phyloP scores from a whole-genome alignment of 2,329 filamentous ascomycete species.

The Talaromyces rugulosus region DNA sequence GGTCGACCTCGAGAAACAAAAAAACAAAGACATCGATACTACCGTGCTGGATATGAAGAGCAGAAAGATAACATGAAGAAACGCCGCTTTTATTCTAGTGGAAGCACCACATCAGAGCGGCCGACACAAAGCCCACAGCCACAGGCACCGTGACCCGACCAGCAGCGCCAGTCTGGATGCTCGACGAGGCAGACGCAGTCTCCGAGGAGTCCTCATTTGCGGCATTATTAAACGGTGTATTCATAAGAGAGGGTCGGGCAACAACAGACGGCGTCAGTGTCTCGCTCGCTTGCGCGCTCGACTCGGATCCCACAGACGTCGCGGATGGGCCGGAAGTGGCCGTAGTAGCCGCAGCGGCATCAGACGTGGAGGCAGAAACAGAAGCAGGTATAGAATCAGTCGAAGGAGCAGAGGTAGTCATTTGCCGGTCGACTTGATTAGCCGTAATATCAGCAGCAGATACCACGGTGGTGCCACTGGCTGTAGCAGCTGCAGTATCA shows the following conservation, averaged over 20 bases:
- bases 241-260: constrained; percentile 12
- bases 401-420: not conserved
- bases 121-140: constrained; percentile 27
- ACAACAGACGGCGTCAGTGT: not conserved
- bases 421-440: not conserved
- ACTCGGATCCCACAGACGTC: not conserved
- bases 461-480: not conserved
- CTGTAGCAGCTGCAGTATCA: not conserved
- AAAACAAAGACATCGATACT: not conserved
- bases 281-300: not conserved
- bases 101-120: constrained; percentile 30
- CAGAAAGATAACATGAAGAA: not conserved
- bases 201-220: constrained; percentile 12
- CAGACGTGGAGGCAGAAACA: not conserved
- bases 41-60: not conserved
- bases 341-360: not conserved
- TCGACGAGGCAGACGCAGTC: constrained; percentile 14
- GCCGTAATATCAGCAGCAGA: not conserved
- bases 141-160: constrained; percentile 26
- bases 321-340: not conserved
- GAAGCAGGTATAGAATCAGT: not conserved
- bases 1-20: not conserved
- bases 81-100: constrained; percentile 11
- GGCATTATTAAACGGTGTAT: constrained; percentile 9
- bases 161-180: constrained; percentile 17